A percentile compares a stretch with the other conserved stretches of the same genome.
These are phyloP conservation scores for Plectosphaerella cucumerina DNA, from an alignment of 2,329 filamentous ascomycete genomes.

Conservation along the genomic window DNA sequence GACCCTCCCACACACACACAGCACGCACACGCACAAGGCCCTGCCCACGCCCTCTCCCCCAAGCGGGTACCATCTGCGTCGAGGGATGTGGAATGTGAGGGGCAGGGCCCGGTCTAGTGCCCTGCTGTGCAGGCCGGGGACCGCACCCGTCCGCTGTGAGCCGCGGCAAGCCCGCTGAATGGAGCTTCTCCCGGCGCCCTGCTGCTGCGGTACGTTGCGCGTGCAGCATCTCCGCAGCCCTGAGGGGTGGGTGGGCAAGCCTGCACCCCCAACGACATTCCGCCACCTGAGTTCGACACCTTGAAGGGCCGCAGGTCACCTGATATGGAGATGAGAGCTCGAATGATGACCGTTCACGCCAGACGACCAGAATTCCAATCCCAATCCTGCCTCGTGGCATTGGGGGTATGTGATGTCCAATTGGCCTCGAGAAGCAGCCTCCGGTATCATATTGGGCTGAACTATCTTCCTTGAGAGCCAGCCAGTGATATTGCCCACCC, in stretches of 20 bases:
- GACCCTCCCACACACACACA: neutral
- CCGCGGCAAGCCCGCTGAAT: conserved; percentile 1
- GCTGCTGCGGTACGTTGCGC: neutral
- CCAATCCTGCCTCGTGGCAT: neutral
- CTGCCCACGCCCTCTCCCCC: neutral
- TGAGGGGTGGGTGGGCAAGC: too few relatives aligned
- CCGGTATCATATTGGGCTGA: neutral
- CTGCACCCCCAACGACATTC: neutral
- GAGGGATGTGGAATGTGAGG: neutral
- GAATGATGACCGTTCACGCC: neutral
- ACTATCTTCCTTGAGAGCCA: neutral
- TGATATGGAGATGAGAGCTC: neutral
- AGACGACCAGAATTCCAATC: neutral
- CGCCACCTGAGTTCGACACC: neutral
- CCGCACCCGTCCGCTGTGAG: conserved; percentile 2
- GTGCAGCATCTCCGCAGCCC: neutral
- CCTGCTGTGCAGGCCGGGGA: neutral
- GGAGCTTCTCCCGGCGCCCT: neutral
- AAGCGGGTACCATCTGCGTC: neutral
- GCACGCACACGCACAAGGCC: neutral
- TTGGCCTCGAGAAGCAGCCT: neutral
- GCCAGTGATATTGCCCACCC: too few relatives aligned
- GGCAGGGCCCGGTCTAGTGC: neutral
- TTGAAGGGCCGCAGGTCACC: neutral
- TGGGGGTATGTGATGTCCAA: neutral